Base-by-base conservation (phyloP, 2,329 filamentous ascomycete species). In the Cephalotrichum gorgonifer region DNA sequence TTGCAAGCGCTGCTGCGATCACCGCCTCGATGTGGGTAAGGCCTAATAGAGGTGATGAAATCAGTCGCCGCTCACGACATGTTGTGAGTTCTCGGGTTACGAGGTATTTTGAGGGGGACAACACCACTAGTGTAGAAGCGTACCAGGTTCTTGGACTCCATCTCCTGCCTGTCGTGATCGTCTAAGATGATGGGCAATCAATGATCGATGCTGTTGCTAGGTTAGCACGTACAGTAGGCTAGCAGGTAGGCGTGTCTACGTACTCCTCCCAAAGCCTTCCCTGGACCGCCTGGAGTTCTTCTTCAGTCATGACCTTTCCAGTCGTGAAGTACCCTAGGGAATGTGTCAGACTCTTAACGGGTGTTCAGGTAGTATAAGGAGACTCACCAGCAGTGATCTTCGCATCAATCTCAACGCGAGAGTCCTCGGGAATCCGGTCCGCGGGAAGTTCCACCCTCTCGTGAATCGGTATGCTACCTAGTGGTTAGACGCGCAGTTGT, bases 381-480 rank as follows among this genome's bases (percentile, higher is more conserved):
- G 23, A 50, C 80, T 67, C 69, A 88, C 86, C 93, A 52, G 91
- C 89, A 58, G 91, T 93, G 62, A 97, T 96, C 73, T 97, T 97
- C 51, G 93, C 93, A 66, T 97, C 93, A 61, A 97, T 98, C 67
- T 98, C 93, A n/a, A 97, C 93, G 56, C 91, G 77, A 48, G 89
- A 95, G 67, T 97, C 93, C 54, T 84, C 87, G 12, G 93, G 93
- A 58, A 97, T 96, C 78, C 93, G 82, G 28, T 93, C 86, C 55
- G 95, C 88, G 4, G 91, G 93, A 54, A 97, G 88, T 52, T 94
- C 89, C 44, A 97, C 83, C 52, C 90, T 79, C 69, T 96, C 89
- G 59, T 85, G 76, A 57, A 96, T 96, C 27, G 88, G 87, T 56
- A 90, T 90, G 50, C 79, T 83, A 56, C 23, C 11, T 27, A 14